Evolutionary conservation across 2,329 filamentous ascomycete species (phyloP), one percentile per base, ranked within the genome.

Genomic region (Lasiodiplodia theobromae): DNA sequence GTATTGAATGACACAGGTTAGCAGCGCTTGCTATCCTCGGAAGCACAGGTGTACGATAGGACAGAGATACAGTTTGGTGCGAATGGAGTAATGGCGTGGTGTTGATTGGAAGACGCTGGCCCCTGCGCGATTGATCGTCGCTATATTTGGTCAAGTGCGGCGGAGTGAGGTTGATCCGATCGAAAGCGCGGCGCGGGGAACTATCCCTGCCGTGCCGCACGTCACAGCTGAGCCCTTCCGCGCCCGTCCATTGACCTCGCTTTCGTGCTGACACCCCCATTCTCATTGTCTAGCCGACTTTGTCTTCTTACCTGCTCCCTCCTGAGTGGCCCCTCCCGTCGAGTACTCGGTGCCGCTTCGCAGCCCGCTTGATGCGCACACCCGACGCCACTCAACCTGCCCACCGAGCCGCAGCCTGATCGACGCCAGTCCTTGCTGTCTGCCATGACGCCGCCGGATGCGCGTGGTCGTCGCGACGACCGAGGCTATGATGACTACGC

Each of bases 131-230:
- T 63, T 25, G 58, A 63, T 63, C 58, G 18, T 44, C 58, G 40
- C 58, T n/a, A 28, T 2, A 28, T 47, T 7, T 10, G 58, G 58
- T 12, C 8, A 31, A 47, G 57, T 12, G 40, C 40, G 44, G 58
- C 58, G 58, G 58, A 63, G 12, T 31, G n/a, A 44, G 40, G 58
- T 63, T 63, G 58, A 63, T 63, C 58, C 58, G 58, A 63, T 44
- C 58, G 58, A 40, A 62, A 16, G 34, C 14, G 8, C 38, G 38
- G 38, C 57, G 58, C 44, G 58, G 58, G 58, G 58, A 21, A 51
- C 40, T 6, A 63, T 51, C 58, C 58, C 58, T 63, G 58, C 28
- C 16, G 6, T 21, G 37, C 28, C 44, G 58, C 25, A 63, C 44
- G 58, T 63, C 58, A 63, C 40, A 51, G 58, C 58, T 40, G 58